Evolutionary conservation across 768 basidiomycete species (phyloP), one percentile per base, ranked within the genome.

Genomic region (Agaricus subrufescens): DNA sequence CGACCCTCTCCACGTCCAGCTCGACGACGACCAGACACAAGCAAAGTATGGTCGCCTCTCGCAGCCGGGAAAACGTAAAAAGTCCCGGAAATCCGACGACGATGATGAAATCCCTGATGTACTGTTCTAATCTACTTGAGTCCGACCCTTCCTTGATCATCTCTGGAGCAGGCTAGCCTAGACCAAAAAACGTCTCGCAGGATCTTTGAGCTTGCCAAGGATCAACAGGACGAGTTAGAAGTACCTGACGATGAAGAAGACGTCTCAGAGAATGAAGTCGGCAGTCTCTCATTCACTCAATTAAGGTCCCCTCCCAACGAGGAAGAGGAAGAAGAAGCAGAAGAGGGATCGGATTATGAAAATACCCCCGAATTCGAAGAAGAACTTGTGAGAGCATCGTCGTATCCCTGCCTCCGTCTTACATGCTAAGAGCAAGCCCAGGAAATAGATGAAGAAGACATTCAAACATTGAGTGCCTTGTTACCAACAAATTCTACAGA

Each of bases 381-480:
- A 52, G 78, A 79, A 69, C 80, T 85, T 63, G 85, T 86, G 67
- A 68, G 84, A 68, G 50, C 29, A 26, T 30, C 50, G n/a, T 25
- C 37, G 25, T 34, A 25, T 30, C 39, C 39, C 10, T 8, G 25
- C 14, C 50, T 46, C 23, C 47, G 26, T 30, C 58, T 46, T 38
- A 8, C 34, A 4, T 34, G 11, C n/a, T 50, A 12, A 46, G 52
- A 48, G 31, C 50, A 47, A 56, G 52, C 40, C 12, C 65, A 91
- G 90, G 82, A 96, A 79, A 89, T 99, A 66, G 95, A 98, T 73
- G 84, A 89, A 57, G 84, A 78, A 58, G 97, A 98, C 72, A 78
- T 96, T 69, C 83, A 88, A 61, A 84, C 93, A 0, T 75, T 99
- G 37, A 94, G 98, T 62, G 76, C 84, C 12, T 75, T 94, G 30